Percentiles rank a stretch among this genome's conserved stretches.
Evolutionary conservation across 345 rosid genomes (phyloP).

Genomic region (Diplotaxis tenuifolia): DNA sequence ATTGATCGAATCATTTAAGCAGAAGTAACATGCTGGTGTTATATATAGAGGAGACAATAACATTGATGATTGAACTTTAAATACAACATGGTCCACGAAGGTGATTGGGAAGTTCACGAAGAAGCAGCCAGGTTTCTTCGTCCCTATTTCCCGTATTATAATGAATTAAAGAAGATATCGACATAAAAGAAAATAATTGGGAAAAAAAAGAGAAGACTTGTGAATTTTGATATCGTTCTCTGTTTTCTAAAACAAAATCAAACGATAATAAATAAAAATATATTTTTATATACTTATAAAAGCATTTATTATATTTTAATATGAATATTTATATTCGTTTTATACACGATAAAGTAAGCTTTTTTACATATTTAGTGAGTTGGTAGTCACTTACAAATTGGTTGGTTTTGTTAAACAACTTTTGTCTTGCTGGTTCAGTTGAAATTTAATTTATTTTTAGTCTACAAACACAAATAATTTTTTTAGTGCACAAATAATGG

Average conservation of each 20-base stretch:
- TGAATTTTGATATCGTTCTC: neutral
- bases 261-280: neutral
- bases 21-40: neutral
- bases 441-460: neutral
- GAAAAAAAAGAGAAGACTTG: neutral
- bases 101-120: neutral
- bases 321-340: neutral
- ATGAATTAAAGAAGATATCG: neutral
- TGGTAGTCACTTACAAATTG: neutral
- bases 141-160: neutral
- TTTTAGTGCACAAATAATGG: no score
- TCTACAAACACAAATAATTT: neutral
- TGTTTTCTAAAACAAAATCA: neutral
- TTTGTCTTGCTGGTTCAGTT: neutral
- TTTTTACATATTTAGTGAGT: neutral
- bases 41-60: neutral
- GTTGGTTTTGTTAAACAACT: neutral
- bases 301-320: neutral
- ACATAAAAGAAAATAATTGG: neutral
- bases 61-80: neutral
- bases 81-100: neutral
- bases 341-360: neutral
- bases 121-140: slow-evolving; percentile 15
- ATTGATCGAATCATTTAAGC: neutral
- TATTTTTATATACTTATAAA: no score